These are phyloP conservation scores for Scheffersomyces illinoinensis DNA, from an alignment of 1,139 yeast species.

Conservation along the genomic window DNA sequence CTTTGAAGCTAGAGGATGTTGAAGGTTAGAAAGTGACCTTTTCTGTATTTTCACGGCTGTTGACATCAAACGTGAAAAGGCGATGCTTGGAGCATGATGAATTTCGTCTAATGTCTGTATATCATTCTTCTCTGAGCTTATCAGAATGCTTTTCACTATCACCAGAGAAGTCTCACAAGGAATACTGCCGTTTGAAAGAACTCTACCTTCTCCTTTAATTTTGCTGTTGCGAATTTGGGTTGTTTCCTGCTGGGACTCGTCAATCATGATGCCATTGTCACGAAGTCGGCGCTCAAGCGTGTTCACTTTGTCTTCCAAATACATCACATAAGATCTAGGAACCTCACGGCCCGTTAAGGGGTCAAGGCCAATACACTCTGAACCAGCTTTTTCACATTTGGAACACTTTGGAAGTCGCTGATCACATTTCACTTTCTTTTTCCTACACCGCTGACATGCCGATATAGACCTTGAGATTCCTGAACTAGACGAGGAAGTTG, in stretches of 20 bases:
- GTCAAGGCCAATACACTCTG: slow-evolving; percentile 79
- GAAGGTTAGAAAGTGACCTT: slow-evolving; percentile 3
- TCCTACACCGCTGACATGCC: slow-evolving; percentile 83
- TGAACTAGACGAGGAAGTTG: not conserved
- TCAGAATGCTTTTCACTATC: not conserved
- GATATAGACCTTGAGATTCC: slow-evolving; percentile 59
- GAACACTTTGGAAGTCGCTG: slow-evolving; percentile 79
- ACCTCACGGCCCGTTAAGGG: slow-evolving; percentile 86
- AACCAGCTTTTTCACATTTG: slow-evolving; percentile 66
- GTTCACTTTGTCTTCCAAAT: slow-evolving; percentile 65
- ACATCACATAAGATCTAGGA: slow-evolving; percentile 77
- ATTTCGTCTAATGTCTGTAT: not conserved
- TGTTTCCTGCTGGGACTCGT: not conserved
- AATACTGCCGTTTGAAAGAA: not conserved
- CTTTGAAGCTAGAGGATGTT: slow-evolving; percentile 1
- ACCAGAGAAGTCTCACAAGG: not conserved
- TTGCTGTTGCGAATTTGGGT: not conserved
- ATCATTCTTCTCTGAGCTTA: not conserved
- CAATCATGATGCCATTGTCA: slow-evolving; percentile 39
- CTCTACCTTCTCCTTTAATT: not conserved
- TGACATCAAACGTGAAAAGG: slow-evolving; percentile 70
- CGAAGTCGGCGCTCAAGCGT: slow-evolving; percentile 53
- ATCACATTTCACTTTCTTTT: slow-evolving; percentile 80
- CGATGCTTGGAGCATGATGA: slow-evolving; percentile 34
- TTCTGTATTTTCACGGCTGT: slow-evolving; percentile 64